Evolutionary conservation across 495 filamentous ascomycete species (phyloP), one percentile per base, ranked within the genome.

Genomic region (Xylaria cubensis): DNA sequence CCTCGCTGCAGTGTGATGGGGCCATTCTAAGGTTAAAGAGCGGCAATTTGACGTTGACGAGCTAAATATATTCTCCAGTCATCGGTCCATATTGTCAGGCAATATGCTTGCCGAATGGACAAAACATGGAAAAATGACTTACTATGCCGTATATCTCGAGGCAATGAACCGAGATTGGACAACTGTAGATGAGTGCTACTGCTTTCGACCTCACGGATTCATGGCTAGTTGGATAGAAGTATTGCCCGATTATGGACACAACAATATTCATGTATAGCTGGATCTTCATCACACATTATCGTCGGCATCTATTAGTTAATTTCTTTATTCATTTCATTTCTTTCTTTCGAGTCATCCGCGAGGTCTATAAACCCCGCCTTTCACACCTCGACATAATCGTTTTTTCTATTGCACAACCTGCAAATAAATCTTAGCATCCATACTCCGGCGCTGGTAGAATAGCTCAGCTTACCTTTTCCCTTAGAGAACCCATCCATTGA

Each of bases 401-500:
- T 36, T 3, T 39, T 53, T 62, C 36, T 77, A 85, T 80, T 85
- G 83, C 71, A 84, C 82, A 76, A 85, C 81, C 83, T 85, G 67
- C 48, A 17, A 64, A 59, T 21, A 64, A 32, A 7, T 12, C 62
- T 73, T 73, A 73, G 71, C 32, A 67, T 68, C 44, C 24, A 70
- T 64, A 61, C 66, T 62, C 32, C 71, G 32, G 44, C 68, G 44
- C 48, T 67, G 67, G 56, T 53, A 59, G 26, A 70, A 63, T 70
- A 42, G 58, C 67, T 79, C 61, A 81, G 86, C 92, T 88, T 84
- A 98, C 96, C 93, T 98, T 99, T 86, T 98, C 97, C 82, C 94
- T 90, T 83, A 98, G 80, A 66, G 87, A 88, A 44, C 93, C 93
- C 89, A 99, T 92, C 91, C 94, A 99, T 84, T 98, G 95, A 79